Base-by-base conservation (phyloP, 495 filamentous ascomycete genomes). In the Monascus purpureus region DNA sequence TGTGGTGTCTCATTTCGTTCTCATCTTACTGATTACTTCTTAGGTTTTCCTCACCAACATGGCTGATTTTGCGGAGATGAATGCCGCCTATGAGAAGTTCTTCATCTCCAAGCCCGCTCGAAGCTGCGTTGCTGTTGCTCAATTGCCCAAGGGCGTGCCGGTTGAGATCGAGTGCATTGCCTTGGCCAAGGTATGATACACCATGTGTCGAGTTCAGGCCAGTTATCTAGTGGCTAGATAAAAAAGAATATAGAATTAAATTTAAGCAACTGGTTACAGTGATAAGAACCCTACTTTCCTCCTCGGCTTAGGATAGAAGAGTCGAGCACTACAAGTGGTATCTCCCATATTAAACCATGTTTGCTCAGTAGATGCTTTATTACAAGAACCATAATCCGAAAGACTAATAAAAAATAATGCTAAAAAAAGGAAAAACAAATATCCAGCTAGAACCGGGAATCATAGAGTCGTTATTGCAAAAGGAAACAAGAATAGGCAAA, bases 141-240 rank as follows among this genome's bases (percentile, higher is more conserved):
- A 87, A 63, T 66, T 95, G 41, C 88, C 88, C 32, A 93, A 93
- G 72, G 79, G 75, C 22, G 86, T 86, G 29, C 72, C 76, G 31
- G 76, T 94, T 33, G 88, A 95, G 73, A 93, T 96, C 53, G 88
- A 95, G 70, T 82, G 79, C 56, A 51, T 73, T 80, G 59, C 79
- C 61, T 31, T 86, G 35, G 57, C 20, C 5, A 5, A 9, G 9
- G 20, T 22, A n/a, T n/a, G n/a, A n/a, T n/a, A n/a, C n/a, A n/a
- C n/a, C n/a, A 22, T 22, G 9, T 22, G 20, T 22, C 20, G 20
- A 22, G 20, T 22, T 22, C 20, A 22, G 4, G 20, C 9, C 20
- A 67, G 37, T 65, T 50, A 45, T 49, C 37, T 25, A 8, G 29
- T 6, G 18, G 15, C 8, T 19, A 18, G 9, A 22, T 22, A 22